Conservation (phyloP, 495 filamentous ascomycete species). For the Penicillium egyptiacum region DNA sequence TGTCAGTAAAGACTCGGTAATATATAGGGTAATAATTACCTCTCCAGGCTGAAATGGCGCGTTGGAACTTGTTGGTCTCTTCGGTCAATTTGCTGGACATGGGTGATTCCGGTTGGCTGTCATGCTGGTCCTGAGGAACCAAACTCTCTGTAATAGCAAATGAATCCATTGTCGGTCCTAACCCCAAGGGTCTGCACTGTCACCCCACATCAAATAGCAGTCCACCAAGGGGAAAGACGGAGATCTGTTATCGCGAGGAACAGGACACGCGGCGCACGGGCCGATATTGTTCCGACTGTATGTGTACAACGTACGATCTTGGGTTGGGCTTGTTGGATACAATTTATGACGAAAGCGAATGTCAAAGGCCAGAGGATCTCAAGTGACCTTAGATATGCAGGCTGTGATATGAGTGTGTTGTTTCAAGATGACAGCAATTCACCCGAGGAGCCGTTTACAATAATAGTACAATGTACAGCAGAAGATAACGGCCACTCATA, state of each 20-base stretch:
- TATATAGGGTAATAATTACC: constrained; percentile 51
- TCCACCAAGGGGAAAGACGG: constrained; percentile 16
- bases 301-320: constrained; percentile 8
- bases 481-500: constrained; percentile 2
- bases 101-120: constrained; percentile 25
- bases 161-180: constrained; percentile 40
- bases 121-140: constrained; percentile 38
- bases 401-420: background rate
- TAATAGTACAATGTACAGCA: background rate
- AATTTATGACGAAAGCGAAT: background rate
- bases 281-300: constrained; percentile 29
- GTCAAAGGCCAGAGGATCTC: background rate
- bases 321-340: background rate
- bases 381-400: background rate
- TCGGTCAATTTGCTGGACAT: constrained; percentile 43
- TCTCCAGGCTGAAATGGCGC: constrained; percentile 93
- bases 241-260: constrained; percentile 21
- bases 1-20: constrained; percentile 22
- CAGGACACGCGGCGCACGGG: constrained; percentile 35
- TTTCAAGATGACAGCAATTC: constrained; percentile 13
- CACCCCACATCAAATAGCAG: constrained; percentile 33
- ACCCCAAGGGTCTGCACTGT: constrained; percentile 19
- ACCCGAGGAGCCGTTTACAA: constrained; percentile 12
- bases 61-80: constrained; percentile 87
- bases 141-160: constrained; percentile 48